These are phyloP conservation scores for Debaryomyces udenii DNA, from an alignment of 1,139 yeast species.

Conservation along the genomic window DNA sequence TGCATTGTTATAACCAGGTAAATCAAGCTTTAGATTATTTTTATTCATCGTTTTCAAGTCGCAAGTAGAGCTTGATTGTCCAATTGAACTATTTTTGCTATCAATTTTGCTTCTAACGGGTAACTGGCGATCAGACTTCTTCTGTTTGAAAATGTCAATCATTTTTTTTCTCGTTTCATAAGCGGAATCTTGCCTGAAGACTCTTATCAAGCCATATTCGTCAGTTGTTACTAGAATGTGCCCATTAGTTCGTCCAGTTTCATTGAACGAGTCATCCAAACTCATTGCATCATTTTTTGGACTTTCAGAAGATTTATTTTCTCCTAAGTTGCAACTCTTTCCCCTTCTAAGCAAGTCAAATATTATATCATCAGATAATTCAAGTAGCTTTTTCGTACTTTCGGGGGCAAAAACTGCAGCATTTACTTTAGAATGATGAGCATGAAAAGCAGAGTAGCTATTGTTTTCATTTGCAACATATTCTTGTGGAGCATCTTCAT, in stretches of 20 bases:
- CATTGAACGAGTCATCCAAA: neutral
- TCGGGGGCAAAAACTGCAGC: constrained; percentile 80
- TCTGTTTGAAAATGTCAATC: constrained; percentile 18
- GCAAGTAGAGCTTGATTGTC: neutral
- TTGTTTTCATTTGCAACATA: constrained; percentile 50
- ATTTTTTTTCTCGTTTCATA: constrained; percentile 34
- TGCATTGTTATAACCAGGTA: constrained; percentile 10
- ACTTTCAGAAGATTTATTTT: constrained; percentile 16
- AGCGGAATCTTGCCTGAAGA: constrained; percentile 80
- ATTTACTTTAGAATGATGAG: constrained; percentile 74
- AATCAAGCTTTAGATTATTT: constrained; percentile 7
- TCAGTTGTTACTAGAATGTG: constrained; percentile 77
- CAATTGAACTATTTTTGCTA: neutral
- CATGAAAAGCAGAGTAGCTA: constrained; percentile 71
- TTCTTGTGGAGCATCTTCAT: constrained; percentile 25
- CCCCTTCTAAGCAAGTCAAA: constrained; percentile 57
- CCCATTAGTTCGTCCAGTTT: constrained; percentile 29
- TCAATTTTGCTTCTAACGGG: neutral
- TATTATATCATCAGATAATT: constrained; percentile 76
- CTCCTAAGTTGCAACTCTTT: constrained; percentile 12
- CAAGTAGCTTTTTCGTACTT: constrained; percentile 64
- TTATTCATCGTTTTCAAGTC: neutral
- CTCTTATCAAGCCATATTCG: constrained; percentile 69
- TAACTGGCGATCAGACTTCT: constrained; percentile 1
- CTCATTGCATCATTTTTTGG: constrained; percentile 23